Conservation (phyloP, 2,329 filamentous ascomycete species). For the Celoporthe dispersa region DNA sequence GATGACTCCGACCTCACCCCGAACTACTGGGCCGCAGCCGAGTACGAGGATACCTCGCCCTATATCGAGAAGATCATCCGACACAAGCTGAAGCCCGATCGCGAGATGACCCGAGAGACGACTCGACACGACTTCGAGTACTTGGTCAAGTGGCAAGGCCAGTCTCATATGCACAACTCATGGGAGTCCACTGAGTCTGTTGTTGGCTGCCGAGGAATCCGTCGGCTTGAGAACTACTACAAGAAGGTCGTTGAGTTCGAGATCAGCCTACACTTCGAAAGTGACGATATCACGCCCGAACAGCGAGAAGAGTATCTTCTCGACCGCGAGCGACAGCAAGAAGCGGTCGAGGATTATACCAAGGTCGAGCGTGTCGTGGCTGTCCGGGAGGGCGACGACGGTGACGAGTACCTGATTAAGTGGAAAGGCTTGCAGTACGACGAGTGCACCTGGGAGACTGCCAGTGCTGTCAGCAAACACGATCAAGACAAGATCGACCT, state of each 20-base stretch:
- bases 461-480: conserved; percentile 72
- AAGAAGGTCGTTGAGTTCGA: conserved; percentile 81
- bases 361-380: conserved; percentile 93
- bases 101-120: conserved; percentile 61
- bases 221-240: conserved; percentile 94
- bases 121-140: conserved; percentile 82
- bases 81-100: conserved; percentile 75
- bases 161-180: conserved; percentile 92
- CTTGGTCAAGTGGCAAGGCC: conserved; percentile 95
- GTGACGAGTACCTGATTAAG: conserved; percentile 90
- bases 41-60: conserved; percentile 76
- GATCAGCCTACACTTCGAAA: conserved; percentile 74
- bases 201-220: conserved; percentile 77
- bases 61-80: conserved; percentile 92
- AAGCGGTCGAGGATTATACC: conserved; percentile 87
- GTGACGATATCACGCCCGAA: conserved; percentile 77
- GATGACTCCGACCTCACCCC: conserved; percentile 70
- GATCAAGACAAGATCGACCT: conserved; percentile 91
- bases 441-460: conserved; percentile 90
- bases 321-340: conserved; percentile 89
- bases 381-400: conserved; percentile 77
- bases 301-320: conserved; percentile 92
- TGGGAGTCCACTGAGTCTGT: conserved; percentile 85
- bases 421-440: conserved; percentile 97
- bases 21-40: conserved; percentile 69